Base-by-base conservation (phyloP, 768 basidiomycete species). In the Tulasnella sp. region DNA sequence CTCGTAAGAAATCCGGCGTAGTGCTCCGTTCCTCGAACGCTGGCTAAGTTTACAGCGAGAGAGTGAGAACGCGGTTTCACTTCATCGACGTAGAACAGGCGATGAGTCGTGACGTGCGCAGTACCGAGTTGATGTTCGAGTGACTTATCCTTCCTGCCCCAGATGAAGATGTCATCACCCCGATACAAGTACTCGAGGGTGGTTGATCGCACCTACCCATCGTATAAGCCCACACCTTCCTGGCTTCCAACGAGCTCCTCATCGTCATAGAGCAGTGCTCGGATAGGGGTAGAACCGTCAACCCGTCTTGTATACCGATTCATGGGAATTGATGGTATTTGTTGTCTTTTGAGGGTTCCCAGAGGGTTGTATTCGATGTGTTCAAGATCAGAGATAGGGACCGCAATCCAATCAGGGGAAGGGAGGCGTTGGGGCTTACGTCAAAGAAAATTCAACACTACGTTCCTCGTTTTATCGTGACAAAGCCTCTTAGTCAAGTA, bases 1-100 rank as follows among this genome's bases (percentile, higher is more conserved):
- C 88, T 92, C 54, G 80, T 86, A 75, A 97, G 86, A 52, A 97
- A 80, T 1, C 94, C 92, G 2, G 84, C 83, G 68, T 94, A 97
- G 70, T 85, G 78, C 55, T 96, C 90, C 1, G 92, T 94, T 65
- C 84, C 84, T 0, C 72, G 71, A 49, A 97, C 75, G 63, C 72
- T 73, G 0, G 76, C 71, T 17, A 97, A 78, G 63, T 82, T 78
- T 61, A 94, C 67, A 11, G 76, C 73, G 65, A 92, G 84, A 0
- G 90, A 92, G 41, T 77, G 70, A 1, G 49, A 34, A n/a, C 66
- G 68, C 17, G 79, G 70, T 51, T 78, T 73, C 30, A 73, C 67
- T 29, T 70, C 64, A 67, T 87, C 80, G 62, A 91, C 75, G 72
- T 87, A 92, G 73, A 97, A 83, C 0, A 97, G 72, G 30, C 93